These are phyloP conservation scores for Fusarium sulawesiense DNA, from an alignment of 2,329 filamentous ascomycete species.

Conservation along the genomic window DNA sequence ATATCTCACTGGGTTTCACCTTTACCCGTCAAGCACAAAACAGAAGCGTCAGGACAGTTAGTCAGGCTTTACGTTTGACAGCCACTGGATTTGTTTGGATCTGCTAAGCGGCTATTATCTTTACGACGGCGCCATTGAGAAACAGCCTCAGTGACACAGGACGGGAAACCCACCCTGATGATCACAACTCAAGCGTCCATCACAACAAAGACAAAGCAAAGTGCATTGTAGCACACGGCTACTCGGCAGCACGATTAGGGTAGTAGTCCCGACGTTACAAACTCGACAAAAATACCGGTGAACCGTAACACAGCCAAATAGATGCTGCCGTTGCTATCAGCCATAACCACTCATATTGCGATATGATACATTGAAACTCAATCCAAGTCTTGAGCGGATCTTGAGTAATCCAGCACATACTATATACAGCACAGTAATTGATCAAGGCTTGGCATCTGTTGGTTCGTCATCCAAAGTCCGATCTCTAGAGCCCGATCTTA, in stretches of 20 bases:
- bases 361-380: neutral
- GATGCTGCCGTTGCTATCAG: neutral
- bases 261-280: conserved; percentile 24
- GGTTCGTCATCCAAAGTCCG: conserved; percentile 3
- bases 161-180: conserved; percentile 17
- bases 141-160: conserved; percentile 2
- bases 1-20: neutral
- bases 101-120: conserved; percentile 18
- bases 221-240: neutral
- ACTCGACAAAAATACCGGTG: conserved; percentile 7
- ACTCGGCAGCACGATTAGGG: conserved; percentile 5
- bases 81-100: neutral
- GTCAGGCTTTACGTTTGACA: neutral
- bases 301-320: conserved; percentile 8
- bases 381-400: neutral
- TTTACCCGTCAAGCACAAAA: neutral
- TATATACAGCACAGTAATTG: neutral
- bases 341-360: neutral
- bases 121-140: conserved; percentile 1
- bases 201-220: conserved; percentile 2
- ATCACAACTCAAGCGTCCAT: conserved; percentile 20
- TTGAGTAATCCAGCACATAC: neutral
- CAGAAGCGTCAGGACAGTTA: neutral
- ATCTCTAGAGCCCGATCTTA: neutral
- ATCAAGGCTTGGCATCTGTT: conserved; percentile 7